Conservation (phyloP, 2,329 filamentous ascomycete genomes). For the Trichoderma asperellum region DNA sequence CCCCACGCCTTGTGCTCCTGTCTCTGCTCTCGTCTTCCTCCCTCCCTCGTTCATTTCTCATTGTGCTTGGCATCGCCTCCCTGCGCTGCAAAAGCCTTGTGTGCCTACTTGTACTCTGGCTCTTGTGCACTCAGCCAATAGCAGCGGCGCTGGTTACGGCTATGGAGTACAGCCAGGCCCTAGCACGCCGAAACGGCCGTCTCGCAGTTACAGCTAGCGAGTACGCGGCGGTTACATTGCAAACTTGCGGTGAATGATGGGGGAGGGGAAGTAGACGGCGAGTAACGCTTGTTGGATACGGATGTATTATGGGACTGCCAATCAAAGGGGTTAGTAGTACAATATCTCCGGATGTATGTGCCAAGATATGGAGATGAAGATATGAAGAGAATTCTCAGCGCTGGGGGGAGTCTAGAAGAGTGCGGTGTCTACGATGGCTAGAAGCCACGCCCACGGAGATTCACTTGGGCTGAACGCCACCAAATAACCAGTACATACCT, state of each 20-base stretch:
- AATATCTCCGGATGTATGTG: not conserved
- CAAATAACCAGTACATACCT: too few relatives aligned
- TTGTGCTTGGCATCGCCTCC: slow-evolving; percentile 20
- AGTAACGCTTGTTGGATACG: slow-evolving; percentile 6
- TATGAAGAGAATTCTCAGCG: not conserved
- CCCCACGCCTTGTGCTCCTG: slow-evolving; percentile 9
- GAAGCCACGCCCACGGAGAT: not conserved
- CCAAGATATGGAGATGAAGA: not conserved
- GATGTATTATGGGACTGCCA: not conserved
- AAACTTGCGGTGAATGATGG: slow-evolving; percentile 26
- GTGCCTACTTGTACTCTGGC: not conserved
- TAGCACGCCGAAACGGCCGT: not conserved
- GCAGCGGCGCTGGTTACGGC: not conserved
- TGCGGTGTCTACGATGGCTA: not conserved
- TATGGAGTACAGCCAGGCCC: not conserved
- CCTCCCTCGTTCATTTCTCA: slow-evolving; percentile 1
- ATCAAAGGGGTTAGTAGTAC: not conserved
- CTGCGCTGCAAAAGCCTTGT: not conserved
- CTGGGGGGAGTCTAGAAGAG: not conserved
- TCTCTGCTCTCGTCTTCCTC: not conserved
- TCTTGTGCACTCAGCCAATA: not conserved
- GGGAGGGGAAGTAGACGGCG: slow-evolving; percentile 17
- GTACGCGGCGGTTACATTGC: slow-evolving; percentile 25
- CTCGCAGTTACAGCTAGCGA: not conserved
- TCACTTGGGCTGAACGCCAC: too few relatives aligned